Evolutionary conservation across 805 yeast genomes (phyloP), one percentile per base, ranked within the genome.

Genomic region (Myxozyma vanderwaltii): DNA sequence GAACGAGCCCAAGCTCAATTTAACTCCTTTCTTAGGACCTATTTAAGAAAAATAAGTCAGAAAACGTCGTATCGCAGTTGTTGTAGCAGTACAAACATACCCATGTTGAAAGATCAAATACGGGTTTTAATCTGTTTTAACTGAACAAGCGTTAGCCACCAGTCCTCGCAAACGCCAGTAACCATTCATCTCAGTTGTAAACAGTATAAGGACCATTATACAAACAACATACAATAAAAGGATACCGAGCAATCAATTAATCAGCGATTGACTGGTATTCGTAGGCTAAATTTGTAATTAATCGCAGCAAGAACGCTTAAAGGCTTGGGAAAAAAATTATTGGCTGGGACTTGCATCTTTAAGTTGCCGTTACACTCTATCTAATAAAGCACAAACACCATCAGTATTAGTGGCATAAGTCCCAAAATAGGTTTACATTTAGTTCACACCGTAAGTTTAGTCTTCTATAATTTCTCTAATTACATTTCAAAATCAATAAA

Each of bases 1-100:
- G 36, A 64, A 64, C 55, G 51, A 63, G 23, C 55, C 58, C 41
- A 63, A 54, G 43, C 62, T 55, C 67, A 64, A 59, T 49, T 64
- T 64, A 33, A 35, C 48, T 43, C 49, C 56, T 35, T 51, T 51
- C 26, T 51, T 51, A 35, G 51, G 56, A 29, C 51, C 46, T 45
- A 29, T 19, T 8, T 26, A 17, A 8, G 6, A 19, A 29, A 19
- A 2, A 17, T 10, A n/a, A 38, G 51, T 27, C 21, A 36, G 38
- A 15, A 27, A 23, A 4, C 15, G 7, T 21, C 7, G 10, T 17
- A 46, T 6, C 12, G n/a, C 7, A 35, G 3, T 13, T 26, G 12
- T 15, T 19, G 17, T 31, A 26, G 17, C 36, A n/a, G 24, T 2
- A 10, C 5, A 51, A 6, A 43, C 56, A 26, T 53, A 53, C 56